Base-by-base conservation (phyloP, 73 alveolate genomes). In the Paramecium sexaurelia region DNA sequence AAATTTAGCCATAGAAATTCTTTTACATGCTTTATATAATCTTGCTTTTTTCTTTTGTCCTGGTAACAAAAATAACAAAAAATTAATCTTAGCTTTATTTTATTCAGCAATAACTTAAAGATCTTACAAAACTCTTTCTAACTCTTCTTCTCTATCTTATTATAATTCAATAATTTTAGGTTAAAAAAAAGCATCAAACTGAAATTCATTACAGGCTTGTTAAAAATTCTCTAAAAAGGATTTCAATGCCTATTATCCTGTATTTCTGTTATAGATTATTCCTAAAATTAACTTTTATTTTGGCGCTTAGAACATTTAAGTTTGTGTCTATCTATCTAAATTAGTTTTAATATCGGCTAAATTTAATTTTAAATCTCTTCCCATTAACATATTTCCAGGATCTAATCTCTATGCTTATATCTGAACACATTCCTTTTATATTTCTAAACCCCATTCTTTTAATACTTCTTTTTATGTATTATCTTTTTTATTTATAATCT, bases 281-380 rank as follows among this genome's bases (percentile, higher is more conserved):
- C 17, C 67, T 51, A n/a, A 0, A 1, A 51, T 51, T 20, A 51
- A 3, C 17, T 51, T 17, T 51, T n/a, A 51, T 51, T 5, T 19
- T 17, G 67, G 67, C 6, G 67, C 17, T 0, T 15, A 84, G 73
- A 69, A 97, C 99, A 97, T 96, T 69, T 55, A 55, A 67, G 95
- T 94, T 92, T 96, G 92, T n/a, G 97, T 95, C 32, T 95, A 93
- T 57, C 99, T 85, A 51, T 96, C 99, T 40, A 97, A 91, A 84
- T 96, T 96, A 15, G 93, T 27, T 10, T 6, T 35, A 8, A 0
- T 89, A 55, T 94, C 95, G 55, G 84, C 78, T 85, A 93, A 96
- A 40, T 93, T 84, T 56, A 86, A 51, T 47, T 40, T 27, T 15
- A 37, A 37, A 13, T 85, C 85, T 66, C 87, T 20, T 33, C 95